Evolutionary conservation across 1,139 yeast species (phyloP), one percentile per base, ranked within the genome.

Genomic region (Geotrichum macrosporum): DNA sequence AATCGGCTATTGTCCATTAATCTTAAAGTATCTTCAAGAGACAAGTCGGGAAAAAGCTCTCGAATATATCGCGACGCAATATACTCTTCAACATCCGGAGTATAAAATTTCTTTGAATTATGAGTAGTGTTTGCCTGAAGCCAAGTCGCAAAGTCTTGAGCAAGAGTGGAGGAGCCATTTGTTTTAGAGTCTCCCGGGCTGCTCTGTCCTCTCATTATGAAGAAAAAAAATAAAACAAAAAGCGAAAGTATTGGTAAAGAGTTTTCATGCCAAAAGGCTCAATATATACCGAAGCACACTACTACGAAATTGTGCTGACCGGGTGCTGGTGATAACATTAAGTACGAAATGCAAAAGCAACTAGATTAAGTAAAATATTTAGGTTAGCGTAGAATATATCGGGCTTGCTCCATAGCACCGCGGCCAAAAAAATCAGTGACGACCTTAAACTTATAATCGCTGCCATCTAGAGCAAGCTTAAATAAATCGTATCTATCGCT

Each of bases 391-490:
- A 47, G 24, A 21, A 47, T 24, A 38, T 47, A 47, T 10, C 46
- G 29, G 15, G 51, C 48, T 21, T 58, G 57, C 45, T 80, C 88
- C 80, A 87, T 76, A 0, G 85, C 89, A 1, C 98, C 98, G 52
- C 86, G 77, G 3, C 96, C 95, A 44, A 88, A 75, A 62, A 83
- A 88, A 49, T 86, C 94, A 47, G 84, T 75, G 47, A 89, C 75
- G 2, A 81, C 81, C 59, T 80, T 83, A 62, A 88, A 83, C 58
- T 84, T 75, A 54, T 83, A 88, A 5, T 72, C 76, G 32, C 80
- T 71, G 19, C 77, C 82, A 18, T 72, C 69, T 51, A 89, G 66
- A 1, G 82, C 74, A 38, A 74, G 69, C 48, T 76, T 72, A 58
- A 92, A 83, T 46, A 82, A 60, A 26, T 82, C 89, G 35, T 74